phyloP scores from a whole-genome alignment of 306 rosid species.

The Gynostemma pentaphyllum region DNA sequence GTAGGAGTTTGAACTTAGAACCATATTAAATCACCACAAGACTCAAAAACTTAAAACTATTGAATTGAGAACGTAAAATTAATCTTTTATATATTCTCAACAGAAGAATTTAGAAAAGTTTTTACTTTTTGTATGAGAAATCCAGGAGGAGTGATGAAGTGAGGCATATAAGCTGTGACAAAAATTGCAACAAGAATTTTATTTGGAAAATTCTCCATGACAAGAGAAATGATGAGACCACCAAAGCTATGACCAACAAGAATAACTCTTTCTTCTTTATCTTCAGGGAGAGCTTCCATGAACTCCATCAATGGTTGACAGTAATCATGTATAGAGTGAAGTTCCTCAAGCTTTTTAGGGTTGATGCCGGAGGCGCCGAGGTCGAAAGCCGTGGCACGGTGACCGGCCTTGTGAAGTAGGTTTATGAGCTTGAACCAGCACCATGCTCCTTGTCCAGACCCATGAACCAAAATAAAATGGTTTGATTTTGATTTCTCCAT shows the following conservation, averaged over 20 bases:
- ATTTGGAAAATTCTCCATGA: background rate
- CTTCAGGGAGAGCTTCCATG: background rate
- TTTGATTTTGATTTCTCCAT: background rate
- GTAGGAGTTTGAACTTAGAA: no score
- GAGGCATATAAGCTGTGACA: constrained; percentile 9
- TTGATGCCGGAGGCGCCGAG: background rate
- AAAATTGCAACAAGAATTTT: constrained; percentile 8
- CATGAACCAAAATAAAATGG: constrained; percentile 11
- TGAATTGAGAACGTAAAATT: background rate
- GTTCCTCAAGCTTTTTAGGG: background rate
- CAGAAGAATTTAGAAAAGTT: no score
- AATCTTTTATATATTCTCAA: no score
- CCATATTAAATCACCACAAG: no score
- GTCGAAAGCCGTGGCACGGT: background rate
- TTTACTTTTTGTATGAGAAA: background rate
- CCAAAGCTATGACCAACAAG: constrained; percentile 5
- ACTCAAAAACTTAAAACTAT: background rate
- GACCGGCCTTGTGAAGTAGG: background rate
- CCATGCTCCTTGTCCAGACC: constrained; percentile 7
- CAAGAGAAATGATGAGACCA: background rate
- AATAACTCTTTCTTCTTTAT: background rate
- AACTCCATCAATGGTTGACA: background rate
- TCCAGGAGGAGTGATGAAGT: background rate
- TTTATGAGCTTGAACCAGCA: constrained; percentile 7
- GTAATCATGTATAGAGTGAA: background rate